Percentiles rank a stretch among this genome's conserved stretches.
These are phyloP conservation scores for Blakeslea trispora DNA, from an alignment of 371 early-diverging fungal genomes.

Conservation along the genomic window DNA sequence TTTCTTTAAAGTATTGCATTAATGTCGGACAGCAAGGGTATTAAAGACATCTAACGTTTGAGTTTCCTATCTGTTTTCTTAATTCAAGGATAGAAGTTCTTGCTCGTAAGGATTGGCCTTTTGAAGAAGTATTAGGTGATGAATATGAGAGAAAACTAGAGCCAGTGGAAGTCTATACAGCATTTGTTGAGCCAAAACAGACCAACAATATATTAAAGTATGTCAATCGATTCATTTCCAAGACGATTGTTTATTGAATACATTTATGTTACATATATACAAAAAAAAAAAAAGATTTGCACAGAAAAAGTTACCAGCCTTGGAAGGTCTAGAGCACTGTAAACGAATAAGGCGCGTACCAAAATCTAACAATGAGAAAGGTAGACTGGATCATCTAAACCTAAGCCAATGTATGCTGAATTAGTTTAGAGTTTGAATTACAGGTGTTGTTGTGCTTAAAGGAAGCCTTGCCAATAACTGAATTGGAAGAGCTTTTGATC, in stretches of 20 bases:
- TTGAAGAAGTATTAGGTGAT: conserved; percentile 42
- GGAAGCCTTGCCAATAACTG: conserved; percentile 15
- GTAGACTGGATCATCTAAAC: conserved; percentile 1
- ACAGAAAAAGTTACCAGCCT: conserved; percentile 39
- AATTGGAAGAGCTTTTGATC: conserved; percentile 13
- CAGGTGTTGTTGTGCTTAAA: conserved; percentile 34
- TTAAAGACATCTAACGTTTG: neutral
- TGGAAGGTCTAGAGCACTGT: conserved; percentile 43
- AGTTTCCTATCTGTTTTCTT: neutral
- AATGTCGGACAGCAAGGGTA: too few relatives aligned
- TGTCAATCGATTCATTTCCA: neutral
- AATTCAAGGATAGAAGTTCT: neutral
- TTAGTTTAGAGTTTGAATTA: conserved; percentile 2
- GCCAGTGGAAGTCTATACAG: conserved; percentile 40
- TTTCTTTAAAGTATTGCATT: neutral
- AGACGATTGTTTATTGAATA: neutral
- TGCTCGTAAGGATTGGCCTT: conserved; percentile 43
- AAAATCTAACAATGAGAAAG: conserved; percentile 6
- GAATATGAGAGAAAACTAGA: conserved; percentile 43
- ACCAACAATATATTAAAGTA: conserved; percentile 48
- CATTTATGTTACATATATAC: neutral
- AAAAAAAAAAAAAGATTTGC: conserved; percentile 34
- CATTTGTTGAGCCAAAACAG: conserved; percentile 42
- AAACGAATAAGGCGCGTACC: conserved; percentile 44
- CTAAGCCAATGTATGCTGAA: neutral